A percentile compares a stretch with the other conserved stretches of the same genome.
Evolutionary conservation across 2,329 filamentous ascomycete genomes (phyloP).

Genomic region (Dendrostoma leiphaemia): DNA sequence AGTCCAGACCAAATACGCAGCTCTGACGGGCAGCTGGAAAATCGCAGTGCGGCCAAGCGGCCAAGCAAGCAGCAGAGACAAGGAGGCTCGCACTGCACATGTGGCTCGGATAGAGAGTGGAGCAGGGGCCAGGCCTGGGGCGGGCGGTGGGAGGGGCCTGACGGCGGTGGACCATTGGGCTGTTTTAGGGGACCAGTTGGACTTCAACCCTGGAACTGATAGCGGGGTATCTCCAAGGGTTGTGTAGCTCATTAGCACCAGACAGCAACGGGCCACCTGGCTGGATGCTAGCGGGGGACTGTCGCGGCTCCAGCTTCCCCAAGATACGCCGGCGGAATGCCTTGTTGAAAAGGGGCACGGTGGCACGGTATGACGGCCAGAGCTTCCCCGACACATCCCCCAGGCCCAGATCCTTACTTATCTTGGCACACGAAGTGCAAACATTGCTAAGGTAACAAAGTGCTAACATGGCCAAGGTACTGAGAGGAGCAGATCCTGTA

Average conservation of each 20-base stretch:
- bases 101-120: slow-evolving; percentile 8
- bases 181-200: not conserved
- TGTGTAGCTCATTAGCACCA: not conserved
- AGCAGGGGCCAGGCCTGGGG: not conserved
- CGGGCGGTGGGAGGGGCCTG: not conserved
- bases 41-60: slow-evolving; percentile 14
- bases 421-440: too few species aligned
- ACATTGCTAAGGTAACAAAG: too few species aligned
- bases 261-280: not conserved
- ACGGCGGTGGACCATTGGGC: too few species aligned
- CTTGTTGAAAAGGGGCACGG: slow-evolving; percentile 1
- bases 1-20: slow-evolving; percentile 5
- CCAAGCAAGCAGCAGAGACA: slow-evolving; percentile 6
- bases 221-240: not conserved
- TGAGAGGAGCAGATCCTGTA: too few species aligned
- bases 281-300: not conserved
- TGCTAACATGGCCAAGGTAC: too few species aligned
- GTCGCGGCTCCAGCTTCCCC: too few species aligned
- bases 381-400: not conserved
- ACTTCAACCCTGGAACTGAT: too few species aligned
- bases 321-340: too few species aligned
- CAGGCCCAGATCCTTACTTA: too few species aligned
- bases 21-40: slow-evolving; percentile 14
- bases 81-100: slow-evolving; percentile 2
- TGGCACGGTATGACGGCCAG: slow-evolving; percentile 2